Percentiles rank a stretch among this genome's conserved stretches.
These are phyloP conservation scores for Cercospora zeina DNA, from an alignment of 2,329 filamentous ascomycete genomes.

Conservation along the genomic window DNA sequence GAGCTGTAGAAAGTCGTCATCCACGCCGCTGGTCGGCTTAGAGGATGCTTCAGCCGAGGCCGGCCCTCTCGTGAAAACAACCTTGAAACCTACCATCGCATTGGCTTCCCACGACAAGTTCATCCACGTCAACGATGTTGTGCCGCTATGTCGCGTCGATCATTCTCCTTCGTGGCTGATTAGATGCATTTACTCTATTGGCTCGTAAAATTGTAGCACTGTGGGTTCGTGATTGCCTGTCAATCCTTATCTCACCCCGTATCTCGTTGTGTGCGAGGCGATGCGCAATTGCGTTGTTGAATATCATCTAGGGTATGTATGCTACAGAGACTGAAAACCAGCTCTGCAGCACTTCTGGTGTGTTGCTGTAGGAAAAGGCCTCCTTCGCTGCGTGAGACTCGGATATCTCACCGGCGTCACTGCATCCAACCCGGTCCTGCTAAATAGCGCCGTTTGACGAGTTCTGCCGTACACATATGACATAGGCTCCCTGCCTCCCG, in stretches of 20 bases:
- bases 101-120: too few relatives aligned
- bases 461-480: constrained; percentile 9
- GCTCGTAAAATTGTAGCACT: too few relatives aligned
- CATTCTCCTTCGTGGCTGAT: neutral
- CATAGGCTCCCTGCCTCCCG: constrained; percentile 6
- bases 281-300: constrained; percentile 2
- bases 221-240: neutral
- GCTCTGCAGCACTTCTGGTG: constrained; percentile 11
- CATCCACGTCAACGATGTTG: too few relatives aligned
- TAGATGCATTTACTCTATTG: neutral
- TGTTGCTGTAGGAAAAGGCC: constrained; percentile 6
- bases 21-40: constrained; percentile 4
- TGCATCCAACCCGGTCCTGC: constrained; percentile 8
- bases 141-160: neutral
- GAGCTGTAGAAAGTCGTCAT: constrained; percentile 15
- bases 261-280: neutral
- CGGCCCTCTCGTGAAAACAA: constrained; percentile 2
- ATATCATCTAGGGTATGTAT: constrained; percentile 6
- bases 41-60: constrained; percentile 4
- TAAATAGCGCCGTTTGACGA: constrained; percentile 3
- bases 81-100: neutral
- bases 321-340: constrained; percentile 7
- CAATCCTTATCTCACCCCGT: neutral
- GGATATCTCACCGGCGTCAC: constrained; percentile 10
- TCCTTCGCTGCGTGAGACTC: constrained; percentile 14